Conservation (phyloP, 1,284 basidiomycete genomes). For the Spongiforma sp. region DNA sequence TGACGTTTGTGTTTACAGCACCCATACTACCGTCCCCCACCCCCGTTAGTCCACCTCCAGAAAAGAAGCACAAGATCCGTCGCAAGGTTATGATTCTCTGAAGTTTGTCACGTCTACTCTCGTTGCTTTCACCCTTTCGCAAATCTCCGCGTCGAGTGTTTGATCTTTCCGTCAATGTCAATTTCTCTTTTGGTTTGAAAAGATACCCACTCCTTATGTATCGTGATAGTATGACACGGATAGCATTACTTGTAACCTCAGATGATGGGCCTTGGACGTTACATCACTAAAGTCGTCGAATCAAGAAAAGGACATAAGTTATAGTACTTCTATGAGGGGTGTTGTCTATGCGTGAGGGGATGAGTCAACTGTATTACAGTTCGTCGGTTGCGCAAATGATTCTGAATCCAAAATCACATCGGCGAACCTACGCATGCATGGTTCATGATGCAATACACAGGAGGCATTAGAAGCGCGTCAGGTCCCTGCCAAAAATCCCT, state of each 20-base stretch:
- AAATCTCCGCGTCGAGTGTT: neutral
- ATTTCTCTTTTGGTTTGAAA: conserved; percentile 13
- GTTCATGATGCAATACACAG: conserved; percentile 4
- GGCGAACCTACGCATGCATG: conserved; percentile 1
- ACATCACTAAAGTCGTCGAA: conserved; percentile 7
- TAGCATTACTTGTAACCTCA: conserved; percentile 30
- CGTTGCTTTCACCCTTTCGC: neutral
- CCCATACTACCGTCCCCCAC: conserved; percentile 13
- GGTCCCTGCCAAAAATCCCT: conserved; percentile 83
- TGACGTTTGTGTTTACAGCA: conserved; percentile 17
- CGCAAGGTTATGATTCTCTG: conserved; percentile 36
- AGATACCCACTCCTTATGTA: conserved; percentile 12
- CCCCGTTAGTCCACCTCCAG: conserved; percentile 19
- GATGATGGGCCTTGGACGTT: conserved; percentile 20
- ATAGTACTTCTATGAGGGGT: conserved; percentile 16
- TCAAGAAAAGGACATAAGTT: conserved; percentile 9
- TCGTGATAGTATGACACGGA: conserved; percentile 25
- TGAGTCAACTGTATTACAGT: too few species aligned
- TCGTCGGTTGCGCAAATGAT: conserved; percentile 3
- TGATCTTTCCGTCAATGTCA: neutral
- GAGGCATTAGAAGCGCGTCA: conserved; percentile 69
- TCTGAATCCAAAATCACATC: neutral
- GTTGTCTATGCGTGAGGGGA: too few species aligned
- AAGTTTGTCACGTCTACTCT: neutral
- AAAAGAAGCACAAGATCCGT: conserved; percentile 38